Base-by-base conservation (phyloP, 257 asterid genomes). In the Lithospermum erythrorhizon region DNA sequence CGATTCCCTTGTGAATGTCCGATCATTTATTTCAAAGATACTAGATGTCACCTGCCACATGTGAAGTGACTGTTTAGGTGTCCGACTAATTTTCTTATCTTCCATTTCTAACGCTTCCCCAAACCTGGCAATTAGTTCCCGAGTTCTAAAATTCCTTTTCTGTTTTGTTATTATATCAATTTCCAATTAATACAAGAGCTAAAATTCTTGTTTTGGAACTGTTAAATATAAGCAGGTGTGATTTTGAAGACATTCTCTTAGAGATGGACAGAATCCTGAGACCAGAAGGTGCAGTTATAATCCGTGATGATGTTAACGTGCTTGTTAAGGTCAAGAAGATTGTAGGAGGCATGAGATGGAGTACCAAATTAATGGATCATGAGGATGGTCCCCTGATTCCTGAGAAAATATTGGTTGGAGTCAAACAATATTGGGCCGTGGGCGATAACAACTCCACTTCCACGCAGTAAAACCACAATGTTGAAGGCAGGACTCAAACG, bases 251-350 rank as follows among this genome's bases (percentile, higher is more conserved):
- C 82, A 83, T 91, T 68, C 82, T 91, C 63, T 68, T 91, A 60
- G 98, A 91, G 79, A 88, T 87, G 98, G 98, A 91, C 77, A 74
- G 98, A 3, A 86, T 91, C 64, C 76, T 91, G 63, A 82, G 95
- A 55, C 98, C 98, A 27, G 96, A 91, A 78, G 98, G 98, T 17
- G 91, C 94, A 16, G 87, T 91, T n/a, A 87, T 91, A 64, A 71
- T 87, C 72, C 68, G 96, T 23, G 98, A 90, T 24, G 87, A 85
- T 68, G 96, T 90, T 9, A 95, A 90, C 29, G 95, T 85, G 27
- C 86, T 90, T 11, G 82, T 86, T 53, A 85, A 83, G 75, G 96
- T 87, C 81, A 86, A 75, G 81, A 84, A 74, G 75, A 73, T 88
- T 74, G 82, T 83, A 5, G 79, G 83, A 20, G 96, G 88, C 21